Evolutionary conservation across 768 basidiomycete species (phyloP).

Genomic region (Boletus barrowsii): DNA sequence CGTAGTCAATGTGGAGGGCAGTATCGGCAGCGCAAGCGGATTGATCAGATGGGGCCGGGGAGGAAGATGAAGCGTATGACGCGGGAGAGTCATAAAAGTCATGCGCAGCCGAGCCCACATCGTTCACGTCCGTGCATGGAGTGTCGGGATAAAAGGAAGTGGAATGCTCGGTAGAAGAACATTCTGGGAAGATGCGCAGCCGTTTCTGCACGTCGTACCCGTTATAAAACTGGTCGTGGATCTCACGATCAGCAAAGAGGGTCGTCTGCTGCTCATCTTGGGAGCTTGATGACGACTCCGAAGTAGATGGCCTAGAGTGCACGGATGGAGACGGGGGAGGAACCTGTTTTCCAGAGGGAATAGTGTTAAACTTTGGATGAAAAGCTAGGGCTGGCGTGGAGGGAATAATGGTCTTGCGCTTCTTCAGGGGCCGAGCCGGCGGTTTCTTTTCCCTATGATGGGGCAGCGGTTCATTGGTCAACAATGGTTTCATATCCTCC

Average conservation of each 20-base stretch:
- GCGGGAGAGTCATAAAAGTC: conserved; percentile 23
- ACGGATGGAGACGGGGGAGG: conserved; percentile 2
- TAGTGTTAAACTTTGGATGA: conserved; percentile 12
- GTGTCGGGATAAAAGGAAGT: conserved; percentile 9
- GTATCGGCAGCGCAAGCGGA: conserved; percentile 16
- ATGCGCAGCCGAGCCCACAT: conserved; percentile 6
- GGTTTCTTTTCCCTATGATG: conserved; percentile 25
- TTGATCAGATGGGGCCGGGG: conserved; percentile 24
- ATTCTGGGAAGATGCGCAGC: conserved; percentile 12
- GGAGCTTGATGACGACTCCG: conserved; percentile 8
- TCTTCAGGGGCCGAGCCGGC: conserved; percentile 11
- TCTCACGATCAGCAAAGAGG: conserved; percentile 8
- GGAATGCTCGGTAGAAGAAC: conserved; percentile 3
- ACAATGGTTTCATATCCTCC: conserved; percentile 19
- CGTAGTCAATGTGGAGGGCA: conserved; percentile 1
- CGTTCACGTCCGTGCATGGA: conserved; percentile 14
- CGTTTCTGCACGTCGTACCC: conserved; percentile 16
- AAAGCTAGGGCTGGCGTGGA: conserved; percentile 20
- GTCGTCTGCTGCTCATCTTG: conserved; percentile 10
- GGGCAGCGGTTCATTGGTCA: conserved; percentile 23
- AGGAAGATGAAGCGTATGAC: conserved; percentile 22
- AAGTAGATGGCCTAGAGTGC: conserved; percentile 8
- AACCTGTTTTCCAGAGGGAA: conserved; percentile 27
- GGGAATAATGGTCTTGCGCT: conserved; percentile 23
- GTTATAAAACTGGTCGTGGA: conserved; percentile 2